A percentile compares a stretch with the other conserved stretches of the same genome.
Conservation (phyloP, 2,329 filamentous ascomycete genomes). For the Phialophora expanda region DNA sequence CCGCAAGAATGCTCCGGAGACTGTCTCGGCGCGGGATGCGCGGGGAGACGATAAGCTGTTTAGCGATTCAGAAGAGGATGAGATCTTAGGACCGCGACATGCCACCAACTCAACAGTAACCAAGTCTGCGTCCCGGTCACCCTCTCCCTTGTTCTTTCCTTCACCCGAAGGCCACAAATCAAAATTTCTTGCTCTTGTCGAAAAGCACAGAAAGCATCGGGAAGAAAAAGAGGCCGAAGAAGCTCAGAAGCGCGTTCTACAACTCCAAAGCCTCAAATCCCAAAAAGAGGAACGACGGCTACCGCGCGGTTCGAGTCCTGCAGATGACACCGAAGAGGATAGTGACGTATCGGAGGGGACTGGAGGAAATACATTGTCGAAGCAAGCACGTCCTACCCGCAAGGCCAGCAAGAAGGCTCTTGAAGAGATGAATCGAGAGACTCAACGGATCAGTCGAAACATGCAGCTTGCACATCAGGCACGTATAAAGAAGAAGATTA, state of each 20-base stretch:
- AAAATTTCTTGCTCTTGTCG: constrained; percentile 73
- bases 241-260: constrained; percentile 49
- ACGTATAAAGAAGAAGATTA: constrained; percentile 88
- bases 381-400: constrained; percentile 66
- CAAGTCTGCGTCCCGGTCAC: constrained; percentile 36
- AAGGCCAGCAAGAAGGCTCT: constrained; percentile 94
- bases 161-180: constrained; percentile 49
- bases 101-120: constrained; percentile 40
- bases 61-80: constrained; percentile 7
- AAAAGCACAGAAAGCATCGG: constrained; percentile 73
- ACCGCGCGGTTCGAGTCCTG: constrained; percentile 39
- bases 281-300: constrained; percentile 40
- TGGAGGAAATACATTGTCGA: constrained; percentile 68
- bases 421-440: constrained; percentile 94
- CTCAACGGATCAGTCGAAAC: constrained; percentile 84
- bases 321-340: constrained; percentile 55
- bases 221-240: constrained; percentile 67
- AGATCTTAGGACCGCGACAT: constrained; percentile 10
- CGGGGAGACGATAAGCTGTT: background rate
- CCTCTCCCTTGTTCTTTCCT: constrained; percentile 53
- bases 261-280: constrained; percentile 41
- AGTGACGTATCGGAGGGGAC: constrained; percentile 66
- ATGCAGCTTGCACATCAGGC: constrained; percentile 91
- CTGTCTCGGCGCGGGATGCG: background rate
- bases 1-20: background rate